Evolutionary conservation across 208 protist species (phyloP).

Genomic region (Leishmania tropica): DNA sequence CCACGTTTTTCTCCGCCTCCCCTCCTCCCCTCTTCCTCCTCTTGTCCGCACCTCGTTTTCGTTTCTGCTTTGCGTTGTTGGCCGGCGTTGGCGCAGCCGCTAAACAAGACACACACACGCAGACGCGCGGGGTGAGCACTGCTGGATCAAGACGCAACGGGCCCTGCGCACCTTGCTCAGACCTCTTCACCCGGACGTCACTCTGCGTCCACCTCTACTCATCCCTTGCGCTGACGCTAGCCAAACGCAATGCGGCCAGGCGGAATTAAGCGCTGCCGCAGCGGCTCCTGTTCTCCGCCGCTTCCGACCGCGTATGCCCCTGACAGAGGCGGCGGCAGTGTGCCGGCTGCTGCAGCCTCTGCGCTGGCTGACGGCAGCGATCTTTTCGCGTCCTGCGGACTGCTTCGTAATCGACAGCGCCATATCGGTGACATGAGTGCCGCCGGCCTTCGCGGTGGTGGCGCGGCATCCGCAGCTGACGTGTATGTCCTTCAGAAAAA

Average conservation of each 20-base stretch:
- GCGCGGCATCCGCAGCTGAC: background rate
- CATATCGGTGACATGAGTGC: too few species aligned
- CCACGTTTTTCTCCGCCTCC: background rate
- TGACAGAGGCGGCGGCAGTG: background rate
- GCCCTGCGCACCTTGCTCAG: background rate
- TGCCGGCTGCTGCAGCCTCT: background rate
- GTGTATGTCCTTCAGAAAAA: conserved; percentile 17
- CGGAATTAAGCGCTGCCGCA: conserved; percentile 20
- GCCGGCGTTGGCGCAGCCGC: background rate
- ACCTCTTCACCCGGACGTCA: background rate
- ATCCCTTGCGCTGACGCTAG: background rate
- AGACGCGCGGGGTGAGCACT: background rate
- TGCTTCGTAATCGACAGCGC: conserved; percentile 3
- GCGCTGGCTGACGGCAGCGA: too few species aligned
- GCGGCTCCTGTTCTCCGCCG: conserved; percentile 22
- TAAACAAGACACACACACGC: conserved; percentile 7
- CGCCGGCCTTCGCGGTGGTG: background rate
- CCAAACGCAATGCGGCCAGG: conserved; percentile 3
- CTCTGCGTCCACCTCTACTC: background rate
- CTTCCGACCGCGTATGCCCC: background rate
- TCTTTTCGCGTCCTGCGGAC: conserved; percentile 11
- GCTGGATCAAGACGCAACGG: background rate
- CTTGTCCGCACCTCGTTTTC: background rate
- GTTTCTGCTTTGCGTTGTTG: background rate
- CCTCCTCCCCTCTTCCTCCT: background rate